These are phyloP conservation scores for Maudiozyma serrabonitensis DNA, from an alignment of 805 yeast species.

Conservation along the genomic window DNA sequence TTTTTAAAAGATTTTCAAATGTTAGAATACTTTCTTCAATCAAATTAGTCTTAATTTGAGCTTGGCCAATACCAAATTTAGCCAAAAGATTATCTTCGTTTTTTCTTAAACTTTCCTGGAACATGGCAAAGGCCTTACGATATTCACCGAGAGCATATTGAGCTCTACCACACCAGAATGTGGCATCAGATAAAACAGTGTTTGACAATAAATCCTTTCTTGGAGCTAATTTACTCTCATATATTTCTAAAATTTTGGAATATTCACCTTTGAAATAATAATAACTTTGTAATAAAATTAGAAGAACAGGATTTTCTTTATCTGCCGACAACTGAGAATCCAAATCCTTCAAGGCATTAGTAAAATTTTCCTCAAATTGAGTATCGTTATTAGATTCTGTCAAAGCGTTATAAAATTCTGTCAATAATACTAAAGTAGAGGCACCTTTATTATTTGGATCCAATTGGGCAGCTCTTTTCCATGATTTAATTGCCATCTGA, in stretches of 20 bases:
- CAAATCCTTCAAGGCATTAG: constrained; percentile 43
- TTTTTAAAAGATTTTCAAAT: constrained; percentile 62
- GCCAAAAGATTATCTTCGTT: constrained; percentile 61
- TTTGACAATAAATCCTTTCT: constrained; percentile 28
- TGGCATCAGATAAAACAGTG: constrained; percentile 47
- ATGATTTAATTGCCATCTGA: constrained; percentile 65
- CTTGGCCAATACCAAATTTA: constrained; percentile 75
- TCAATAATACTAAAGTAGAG: constrained; percentile 53
- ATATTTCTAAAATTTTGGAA: constrained; percentile 46
- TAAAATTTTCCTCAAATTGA: constrained; percentile 52
- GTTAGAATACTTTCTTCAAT: constrained; percentile 78
- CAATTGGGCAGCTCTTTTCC: constrained; percentile 70
- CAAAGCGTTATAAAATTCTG: constrained; percentile 54
- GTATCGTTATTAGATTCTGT: constrained; percentile 39
- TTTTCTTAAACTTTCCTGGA: constrained; percentile 58
- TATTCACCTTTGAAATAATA: constrained; percentile 60
- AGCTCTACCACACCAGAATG: constrained; percentile 82
- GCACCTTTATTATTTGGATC: constrained; percentile 54
- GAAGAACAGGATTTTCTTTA: constrained; percentile 49
- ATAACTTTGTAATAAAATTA: constrained; percentile 58
- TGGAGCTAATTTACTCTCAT: constrained; percentile 38
- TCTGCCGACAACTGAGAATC: constrained; percentile 31
- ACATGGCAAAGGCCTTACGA: constrained; percentile 60
- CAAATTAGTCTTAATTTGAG: constrained; percentile 65
- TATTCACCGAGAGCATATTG: constrained; percentile 50